These are phyloP conservation scores for Colletotrichum destructivum DNA, from an alignment of 2,329 filamentous ascomycete genomes.

Conservation along the genomic window DNA sequence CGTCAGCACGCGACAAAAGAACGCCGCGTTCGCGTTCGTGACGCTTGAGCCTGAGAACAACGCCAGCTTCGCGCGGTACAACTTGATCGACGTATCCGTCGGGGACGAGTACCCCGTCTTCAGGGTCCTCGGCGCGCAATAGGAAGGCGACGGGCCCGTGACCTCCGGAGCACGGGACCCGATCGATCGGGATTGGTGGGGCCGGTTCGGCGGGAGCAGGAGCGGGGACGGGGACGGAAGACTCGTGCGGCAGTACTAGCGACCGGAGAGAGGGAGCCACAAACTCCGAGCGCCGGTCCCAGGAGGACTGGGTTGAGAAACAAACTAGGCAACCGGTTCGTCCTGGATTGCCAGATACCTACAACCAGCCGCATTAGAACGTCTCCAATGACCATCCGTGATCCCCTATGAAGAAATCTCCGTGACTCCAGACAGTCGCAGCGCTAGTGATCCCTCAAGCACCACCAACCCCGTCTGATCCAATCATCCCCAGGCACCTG, in stretches of 20 bases:
- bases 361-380: conserved; percentile 4
- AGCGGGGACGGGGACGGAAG: neutral
- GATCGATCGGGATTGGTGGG: neutral
- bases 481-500: conserved; percentile 17
- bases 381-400: neutral
- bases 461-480: neutral
- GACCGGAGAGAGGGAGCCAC: neutral
- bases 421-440: neutral
- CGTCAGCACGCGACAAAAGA: conserved; percentile 52
- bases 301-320: neutral
- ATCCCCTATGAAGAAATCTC: neutral
- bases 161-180: neutral
- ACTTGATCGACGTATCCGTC: conserved; percentile 47
- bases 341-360: neutral
- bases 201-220: neutral
- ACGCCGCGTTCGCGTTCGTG: conserved; percentile 48
- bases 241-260: neutral
- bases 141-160: neutral
- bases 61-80: conserved; percentile 50
- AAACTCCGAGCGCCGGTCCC: neutral
- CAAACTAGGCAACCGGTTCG: neutral
- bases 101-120: conserved; percentile 52
- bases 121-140: conserved; percentile 36
- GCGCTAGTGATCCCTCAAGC: neutral
- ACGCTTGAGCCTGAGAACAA: conserved; percentile 51